Percentiles rank a stretch among this genome's conserved stretches.
Evolutionary conservation across 371 early-diverging fungal genomes (phyloP).

Genomic region (Dichotomocladium elegans): DNA sequence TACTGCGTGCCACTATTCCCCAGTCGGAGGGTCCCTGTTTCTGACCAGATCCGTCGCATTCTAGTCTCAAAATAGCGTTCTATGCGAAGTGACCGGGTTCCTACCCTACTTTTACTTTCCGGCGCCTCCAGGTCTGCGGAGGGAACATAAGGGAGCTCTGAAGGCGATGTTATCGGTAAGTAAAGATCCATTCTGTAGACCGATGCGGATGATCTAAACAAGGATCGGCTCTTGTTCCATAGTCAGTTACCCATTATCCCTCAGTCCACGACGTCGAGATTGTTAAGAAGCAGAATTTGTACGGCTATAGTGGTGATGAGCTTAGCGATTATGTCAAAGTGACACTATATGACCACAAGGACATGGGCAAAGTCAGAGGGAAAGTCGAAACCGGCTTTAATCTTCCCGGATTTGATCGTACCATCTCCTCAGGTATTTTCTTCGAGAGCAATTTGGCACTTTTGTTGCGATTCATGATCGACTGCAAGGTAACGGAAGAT

Average conservation of each 20-base stretch:
- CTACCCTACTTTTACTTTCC: constrained; percentile 96
- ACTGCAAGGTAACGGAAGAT: constrained; percentile 71
- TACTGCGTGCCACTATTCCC: too few relatives aligned
- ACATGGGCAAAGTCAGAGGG: constrained; percentile 32
- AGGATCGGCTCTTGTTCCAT: not conserved
- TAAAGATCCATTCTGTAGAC: not conserved
- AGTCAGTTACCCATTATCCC: too few relatives aligned
- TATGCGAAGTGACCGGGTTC: constrained; percentile 93
- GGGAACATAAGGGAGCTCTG: constrained; percentile 56
- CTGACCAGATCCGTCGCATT: not conserved
- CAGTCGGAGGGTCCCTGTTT: too few relatives aligned
- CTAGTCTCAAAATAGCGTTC: constrained; percentile 79
- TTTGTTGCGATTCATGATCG: constrained; percentile 97
- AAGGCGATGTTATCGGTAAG: constrained; percentile 58
- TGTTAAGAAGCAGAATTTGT: constrained; percentile 72
- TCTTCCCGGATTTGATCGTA: constrained; percentile 38
- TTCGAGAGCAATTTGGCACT: constrained; percentile 95
- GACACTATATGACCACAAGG: constrained; percentile 56
- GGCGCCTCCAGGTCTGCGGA: constrained; percentile 75
- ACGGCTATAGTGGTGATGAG: constrained; percentile 77
- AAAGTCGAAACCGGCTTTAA: constrained; percentile 55
- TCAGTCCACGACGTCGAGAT: constrained; percentile 60
- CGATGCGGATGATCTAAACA: not conserved
- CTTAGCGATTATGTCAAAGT: constrained; percentile 71
- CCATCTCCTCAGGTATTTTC: constrained; percentile 49